Conservation (phyloP, 2,329 filamentous ascomycete genomes). For the Sporothrix luriei region DNA sequence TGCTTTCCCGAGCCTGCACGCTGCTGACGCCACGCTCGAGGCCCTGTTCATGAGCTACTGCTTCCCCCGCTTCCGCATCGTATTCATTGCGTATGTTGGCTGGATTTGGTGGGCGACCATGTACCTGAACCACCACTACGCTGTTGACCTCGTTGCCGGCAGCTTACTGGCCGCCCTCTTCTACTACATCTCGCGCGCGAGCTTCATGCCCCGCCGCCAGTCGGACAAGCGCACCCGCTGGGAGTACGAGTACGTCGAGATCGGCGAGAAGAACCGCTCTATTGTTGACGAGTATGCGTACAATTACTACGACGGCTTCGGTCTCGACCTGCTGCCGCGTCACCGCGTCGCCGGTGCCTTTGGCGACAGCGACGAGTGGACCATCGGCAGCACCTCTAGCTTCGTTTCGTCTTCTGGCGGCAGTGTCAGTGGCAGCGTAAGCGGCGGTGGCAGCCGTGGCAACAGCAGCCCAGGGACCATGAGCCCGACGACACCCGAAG, state of each 20-base stretch:
- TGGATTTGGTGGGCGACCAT: slow-evolving; percentile 99
- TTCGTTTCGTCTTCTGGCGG: slow-evolving; percentile 52
- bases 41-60: slow-evolving; percentile 91
- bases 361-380: slow-evolving; percentile 82
- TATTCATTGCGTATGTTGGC: slow-evolving; percentile 81
- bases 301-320: slow-evolving; percentile 51
- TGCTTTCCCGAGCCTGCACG: slow-evolving; percentile 91
- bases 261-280: slow-evolving; percentile 60
- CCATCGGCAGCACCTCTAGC: slow-evolving; percentile 79
- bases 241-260: slow-evolving; percentile 93
- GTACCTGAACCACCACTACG: slow-evolving; percentile 97
- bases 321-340: slow-evolving; percentile 50
- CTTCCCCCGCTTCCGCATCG: slow-evolving; percentile 78
- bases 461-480: slow-evolving; percentile 55
- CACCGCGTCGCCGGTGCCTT: slow-evolving; percentile 40
- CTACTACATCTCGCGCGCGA: slow-evolving; percentile 79
- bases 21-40: slow-evolving; percentile 84
- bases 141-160: slow-evolving; percentile 85
- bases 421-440: slow-evolving; percentile 45
- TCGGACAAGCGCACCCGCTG: slow-evolving; percentile 83
- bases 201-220: slow-evolving; percentile 81
- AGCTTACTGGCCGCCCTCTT: slow-evolving; percentile 75
- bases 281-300: slow-evolving; percentile 51
- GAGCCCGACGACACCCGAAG: slow-evolving; percentile 54
- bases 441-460: slow-evolving; percentile 52